phyloP scores from a whole-genome alignment of 352 stramenopile species.

The Globisporangium spinosum region DNA sequence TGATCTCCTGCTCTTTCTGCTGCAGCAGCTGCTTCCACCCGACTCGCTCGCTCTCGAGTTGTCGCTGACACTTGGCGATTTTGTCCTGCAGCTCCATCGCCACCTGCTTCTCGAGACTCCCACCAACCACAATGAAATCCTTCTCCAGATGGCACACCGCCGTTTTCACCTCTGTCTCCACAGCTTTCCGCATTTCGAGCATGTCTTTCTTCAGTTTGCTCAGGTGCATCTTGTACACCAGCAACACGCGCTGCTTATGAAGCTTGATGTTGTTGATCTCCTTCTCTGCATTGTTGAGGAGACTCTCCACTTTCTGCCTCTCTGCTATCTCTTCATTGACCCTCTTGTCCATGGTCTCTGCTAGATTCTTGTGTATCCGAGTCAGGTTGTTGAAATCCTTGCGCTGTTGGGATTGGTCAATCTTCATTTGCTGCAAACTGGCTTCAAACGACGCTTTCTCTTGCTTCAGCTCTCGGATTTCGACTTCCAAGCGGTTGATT shows the following conservation, averaged over 20 bases:
- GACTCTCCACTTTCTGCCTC: constrained; percentile 21
- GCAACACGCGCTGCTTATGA: constrained; percentile 27
- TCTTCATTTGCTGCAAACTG: constrained; percentile 22
- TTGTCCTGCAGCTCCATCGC: constrained; percentile 22
- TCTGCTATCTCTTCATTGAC: constrained; percentile 35
- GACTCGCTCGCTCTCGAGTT: constrained; percentile 35
- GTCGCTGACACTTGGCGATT: constrained; percentile 22
- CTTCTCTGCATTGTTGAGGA: constrained; percentile 22
- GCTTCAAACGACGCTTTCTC: not conserved
- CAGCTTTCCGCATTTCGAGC: constrained; percentile 28
- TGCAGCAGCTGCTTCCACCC: constrained; percentile 41
- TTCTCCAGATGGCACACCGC: constrained; percentile 30
- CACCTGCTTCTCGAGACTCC: constrained; percentile 26
- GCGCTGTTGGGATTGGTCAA: constrained; percentile 36
- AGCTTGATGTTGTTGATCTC: constrained; percentile 18
- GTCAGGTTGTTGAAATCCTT: constrained; percentile 64
- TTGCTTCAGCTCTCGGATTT: constrained; percentile 29
- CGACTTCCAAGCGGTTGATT: constrained; percentile 16
- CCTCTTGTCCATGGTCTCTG: constrained; percentile 40
- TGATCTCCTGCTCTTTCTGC: constrained; percentile 53
- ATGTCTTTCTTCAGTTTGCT: constrained; percentile 28
- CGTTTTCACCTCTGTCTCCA: constrained; percentile 33
- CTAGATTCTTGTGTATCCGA: constrained; percentile 65
- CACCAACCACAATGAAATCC: constrained; percentile 22
- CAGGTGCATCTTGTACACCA: constrained; percentile 28